Evolutionary conservation across 2,329 filamentous ascomycete species (phyloP), one percentile per base, ranked within the genome.

Genomic region (Neopestalotiopsis rosae): DNA sequence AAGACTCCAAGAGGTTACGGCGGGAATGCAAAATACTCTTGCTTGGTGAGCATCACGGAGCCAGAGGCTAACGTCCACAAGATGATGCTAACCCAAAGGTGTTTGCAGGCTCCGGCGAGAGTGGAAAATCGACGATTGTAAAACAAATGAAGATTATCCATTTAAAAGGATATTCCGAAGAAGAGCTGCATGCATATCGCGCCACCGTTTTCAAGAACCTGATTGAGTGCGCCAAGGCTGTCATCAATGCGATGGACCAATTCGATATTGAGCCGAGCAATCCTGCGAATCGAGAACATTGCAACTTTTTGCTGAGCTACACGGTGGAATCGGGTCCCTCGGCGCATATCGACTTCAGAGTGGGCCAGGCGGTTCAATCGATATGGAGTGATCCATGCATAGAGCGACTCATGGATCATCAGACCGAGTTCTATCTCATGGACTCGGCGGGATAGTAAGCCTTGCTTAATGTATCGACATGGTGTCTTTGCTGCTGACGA

Each of bases 71-170:
- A 62, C 70, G 42, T 74, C 71, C 40, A 61, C 68, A 49, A 65
- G 45, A n/a, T 45, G 38, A 30, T 56, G 12, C 56, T 61, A 34
- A 61, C 32, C 14, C 28, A 52, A 56, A 56, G 49, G 2, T 20
- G 12, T 28, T 7, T n/a, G 17, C 80, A 98, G 96, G 96, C 73
- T 98, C 96, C 73, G 96, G 96, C 73, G 96, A 99, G 85, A 98
- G 95, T 82, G 96, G 96, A 74, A 99, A 99, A 84, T 98, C 96
- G 69, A 99, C 96, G 10, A 98, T 99, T 76, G 96, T 99, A 75
- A 99, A 99, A 83, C 96, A 99, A 87, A 99, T 99, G 96, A 99
- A 98, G 84, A 99, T 99, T 76, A 98, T 99, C 78, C 96, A 99
- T 79, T 92, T 98, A 77, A 97, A 98, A 83, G 96, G 96, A 70